phyloP scores from a whole-genome alignment of 176 grass and related monocot species.

The Aegilops sharonensis region DNA sequence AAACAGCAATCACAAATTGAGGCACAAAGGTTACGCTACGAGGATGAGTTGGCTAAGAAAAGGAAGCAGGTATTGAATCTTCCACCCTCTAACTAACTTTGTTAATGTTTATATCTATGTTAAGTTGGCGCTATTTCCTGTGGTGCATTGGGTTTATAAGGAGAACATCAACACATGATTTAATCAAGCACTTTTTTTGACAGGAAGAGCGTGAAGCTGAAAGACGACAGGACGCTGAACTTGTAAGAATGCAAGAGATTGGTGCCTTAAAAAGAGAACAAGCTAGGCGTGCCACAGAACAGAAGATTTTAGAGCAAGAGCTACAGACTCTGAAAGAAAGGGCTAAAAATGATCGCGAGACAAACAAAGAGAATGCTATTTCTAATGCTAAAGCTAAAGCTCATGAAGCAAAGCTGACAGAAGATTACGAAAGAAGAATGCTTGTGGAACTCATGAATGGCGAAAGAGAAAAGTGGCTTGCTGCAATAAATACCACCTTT shows the following conservation, averaged over 20 bases:
- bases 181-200: conserved; percentile 27
- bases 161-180: not conserved
- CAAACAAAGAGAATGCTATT: conserved; percentile 40
- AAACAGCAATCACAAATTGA: conserved; percentile 60
- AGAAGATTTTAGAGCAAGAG: conserved; percentile 63
- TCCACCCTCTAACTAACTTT: not conserved
- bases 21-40: conserved; percentile 76
- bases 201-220: conserved; percentile 73
- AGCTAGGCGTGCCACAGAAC: conserved; percentile 59
- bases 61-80: conserved; percentile 64
- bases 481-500: conserved; percentile 94
- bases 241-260: conserved; percentile 92
- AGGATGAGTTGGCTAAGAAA: conserved; percentile 88
- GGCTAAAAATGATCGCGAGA: conserved; percentile 49
- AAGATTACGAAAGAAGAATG: conserved; percentile 58
- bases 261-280: conserved; percentile 63
- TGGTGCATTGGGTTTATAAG: not conserved
- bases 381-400: conserved; percentile 50
- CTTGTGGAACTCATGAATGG: conserved; percentile 57
- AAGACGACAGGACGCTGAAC: conserved; percentile 69
- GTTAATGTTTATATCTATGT: conserved; percentile 7
- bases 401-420: conserved; percentile 40
- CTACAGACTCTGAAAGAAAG: conserved; percentile 55
- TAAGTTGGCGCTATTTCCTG: conserved; percentile 2
- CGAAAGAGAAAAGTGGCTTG: conserved; percentile 88